These are phyloP conservation scores for Salix suchowensis DNA, from an alignment of 345 rosid genomes.

Conservation along the genomic window DNA sequence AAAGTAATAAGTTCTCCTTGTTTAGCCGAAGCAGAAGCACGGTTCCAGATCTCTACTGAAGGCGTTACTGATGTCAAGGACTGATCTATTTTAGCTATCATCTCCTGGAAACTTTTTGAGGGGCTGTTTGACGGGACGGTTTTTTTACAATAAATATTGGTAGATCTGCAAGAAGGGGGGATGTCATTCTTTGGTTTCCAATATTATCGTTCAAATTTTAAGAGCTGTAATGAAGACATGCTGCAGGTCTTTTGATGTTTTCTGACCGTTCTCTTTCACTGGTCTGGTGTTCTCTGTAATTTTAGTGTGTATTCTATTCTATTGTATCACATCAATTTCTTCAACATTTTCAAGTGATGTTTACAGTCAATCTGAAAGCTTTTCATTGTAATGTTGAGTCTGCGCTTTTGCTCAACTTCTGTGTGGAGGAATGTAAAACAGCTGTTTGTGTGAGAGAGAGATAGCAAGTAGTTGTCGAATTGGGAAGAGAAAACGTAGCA, in stretches of 20 bases:
- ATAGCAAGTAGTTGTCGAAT: not conserved
- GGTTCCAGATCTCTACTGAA: conserved; percentile 78
- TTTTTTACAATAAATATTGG: not conserved
- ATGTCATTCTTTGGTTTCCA: not conserved
- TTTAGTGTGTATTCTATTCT: not conserved
- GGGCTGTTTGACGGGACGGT: not conserved
- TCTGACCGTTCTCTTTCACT: not conserved
- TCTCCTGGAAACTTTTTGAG: not conserved
- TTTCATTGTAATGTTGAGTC: not conserved
- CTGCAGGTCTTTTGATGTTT: not conserved
- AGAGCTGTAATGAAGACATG: not conserved
- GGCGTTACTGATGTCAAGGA: conserved; percentile 89
- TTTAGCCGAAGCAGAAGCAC: conserved; percentile 86
- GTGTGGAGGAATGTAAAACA: not conserved
- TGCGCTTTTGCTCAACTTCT: not conserved
- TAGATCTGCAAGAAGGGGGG: not conserved
- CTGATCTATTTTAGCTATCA: conserved; percentile 22
- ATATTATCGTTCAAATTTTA: not conserved
- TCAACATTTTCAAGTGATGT: not conserved
- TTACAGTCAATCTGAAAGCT: not conserved
- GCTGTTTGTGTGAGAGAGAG: not conserved
- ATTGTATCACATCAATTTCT: not conserved
- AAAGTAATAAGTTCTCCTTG: conserved; percentile 97
- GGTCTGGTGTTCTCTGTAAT: not conserved
- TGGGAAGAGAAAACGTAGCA: not conserved